A percentile compares a stretch with the other conserved stretches of the same genome.
phyloP scores from a whole-genome alignment of 1,284 basidiomycete species.

The Thelephora terrestris region DNA sequence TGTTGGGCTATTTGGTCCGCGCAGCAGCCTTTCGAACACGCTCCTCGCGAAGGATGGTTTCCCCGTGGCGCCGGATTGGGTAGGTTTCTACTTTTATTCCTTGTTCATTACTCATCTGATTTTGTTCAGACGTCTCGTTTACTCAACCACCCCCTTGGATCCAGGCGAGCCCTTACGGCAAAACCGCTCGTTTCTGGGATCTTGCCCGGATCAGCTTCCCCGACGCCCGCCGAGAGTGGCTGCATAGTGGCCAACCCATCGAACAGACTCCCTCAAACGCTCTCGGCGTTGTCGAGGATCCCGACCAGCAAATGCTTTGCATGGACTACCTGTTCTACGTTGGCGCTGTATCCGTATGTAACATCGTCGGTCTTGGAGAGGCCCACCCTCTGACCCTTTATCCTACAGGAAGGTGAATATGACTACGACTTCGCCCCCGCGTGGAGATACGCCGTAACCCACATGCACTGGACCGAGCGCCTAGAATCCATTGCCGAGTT shows the following conservation, averaged over 20 bases:
- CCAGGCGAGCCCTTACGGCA: conserved; percentile 32
- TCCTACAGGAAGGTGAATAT: conserved; percentile 29
- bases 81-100: conserved; percentile 17
- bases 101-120: background rate
- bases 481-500: conserved; percentile 28
- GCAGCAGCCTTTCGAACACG: conserved; percentile 33
- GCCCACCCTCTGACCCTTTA: background rate
- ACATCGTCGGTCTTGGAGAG: conserved; percentile 2
- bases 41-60: conserved; percentile 36
- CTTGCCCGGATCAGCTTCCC: conserved; percentile 36
- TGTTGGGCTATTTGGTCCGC: conserved; percentile 61
- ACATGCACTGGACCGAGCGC: conserved; percentile 34
- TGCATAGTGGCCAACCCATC: conserved; percentile 22
- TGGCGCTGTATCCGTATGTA: conserved; percentile 24
- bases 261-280: conserved; percentile 22
- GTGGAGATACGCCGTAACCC: conserved; percentile 36
- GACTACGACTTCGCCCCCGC: conserved; percentile 36
- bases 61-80: conserved; percentile 41
- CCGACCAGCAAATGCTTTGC: conserved; percentile 43
- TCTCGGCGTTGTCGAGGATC: conserved; percentile 26
- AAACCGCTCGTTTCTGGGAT: conserved; percentile 35
- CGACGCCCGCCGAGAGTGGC: conserved; percentile 23
- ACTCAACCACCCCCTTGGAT: conserved; percentile 34
- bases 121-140: conserved; percentile 35
- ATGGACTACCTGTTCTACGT: conserved; percentile 47